These are phyloP conservation scores for Aspergillus costaricaensis DNA, from an alignment of 2,329 filamentous ascomycete genomes.

Conservation along the genomic window DNA sequence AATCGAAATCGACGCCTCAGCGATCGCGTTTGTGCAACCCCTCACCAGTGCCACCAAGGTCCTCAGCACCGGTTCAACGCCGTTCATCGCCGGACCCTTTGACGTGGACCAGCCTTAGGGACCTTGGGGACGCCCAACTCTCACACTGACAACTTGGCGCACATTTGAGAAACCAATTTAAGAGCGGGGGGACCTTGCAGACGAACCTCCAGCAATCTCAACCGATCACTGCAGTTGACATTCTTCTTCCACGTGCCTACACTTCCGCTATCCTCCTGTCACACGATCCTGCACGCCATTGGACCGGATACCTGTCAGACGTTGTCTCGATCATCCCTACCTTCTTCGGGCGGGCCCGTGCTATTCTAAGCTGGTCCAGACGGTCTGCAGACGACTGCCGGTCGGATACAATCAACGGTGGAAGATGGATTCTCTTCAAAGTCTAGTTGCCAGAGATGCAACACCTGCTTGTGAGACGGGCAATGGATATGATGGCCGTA, in stretches of 20 bases:
- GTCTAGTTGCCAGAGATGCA: conserved; percentile 29
- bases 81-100: conserved; percentile 7
- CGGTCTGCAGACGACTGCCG: not conserved
- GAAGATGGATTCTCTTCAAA: conserved; percentile 27
- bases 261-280: conserved; percentile 3
- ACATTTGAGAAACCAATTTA: conserved; percentile 5
- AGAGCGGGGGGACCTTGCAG: conserved; percentile 8
- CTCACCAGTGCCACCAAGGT: conserved; percentile 18
- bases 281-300: not conserved
- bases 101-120: conserved; percentile 17
- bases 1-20: not conserved
- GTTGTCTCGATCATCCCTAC: not conserved
- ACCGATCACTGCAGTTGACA: not conserved
- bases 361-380: conserved; percentile 2
- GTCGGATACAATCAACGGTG: not conserved
- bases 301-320: not conserved
- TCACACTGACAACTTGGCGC: not conserved
- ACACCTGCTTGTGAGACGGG: conserved; percentile 56
- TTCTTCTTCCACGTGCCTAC: conserved; percentile 8
- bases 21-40: conserved; percentile 5
- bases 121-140: conserved; percentile 18
- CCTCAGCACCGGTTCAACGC: conserved; percentile 17
- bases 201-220: not conserved
- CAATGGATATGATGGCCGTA: conserved; percentile 67
- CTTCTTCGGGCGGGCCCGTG: conserved; percentile 2